Evolutionary conservation across 106 monocot species (phyloP).

Genomic region (Allium sativum): DNA sequence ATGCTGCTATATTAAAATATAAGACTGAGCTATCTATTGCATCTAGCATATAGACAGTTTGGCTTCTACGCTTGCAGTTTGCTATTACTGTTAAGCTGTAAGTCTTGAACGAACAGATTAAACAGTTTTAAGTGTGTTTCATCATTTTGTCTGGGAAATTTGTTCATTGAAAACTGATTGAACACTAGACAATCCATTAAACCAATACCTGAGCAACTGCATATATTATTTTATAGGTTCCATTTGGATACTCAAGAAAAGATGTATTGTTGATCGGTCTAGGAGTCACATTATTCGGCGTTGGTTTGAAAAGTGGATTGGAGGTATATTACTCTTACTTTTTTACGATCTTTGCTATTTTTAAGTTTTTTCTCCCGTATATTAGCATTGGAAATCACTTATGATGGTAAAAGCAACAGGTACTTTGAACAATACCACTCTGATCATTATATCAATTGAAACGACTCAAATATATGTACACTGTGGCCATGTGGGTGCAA

Average conservation of each 20-base stretch:
- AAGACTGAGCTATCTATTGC: neutral
- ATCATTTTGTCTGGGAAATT: neutral
- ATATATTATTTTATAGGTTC: slow-evolving; percentile 24
- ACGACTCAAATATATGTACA: too few relatives aligned
- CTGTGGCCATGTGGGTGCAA: too few relatives aligned
- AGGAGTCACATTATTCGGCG: slow-evolving; percentile 54
- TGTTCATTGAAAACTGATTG: neutral
- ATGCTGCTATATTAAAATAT: neutral
- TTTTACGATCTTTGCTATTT: neutral
- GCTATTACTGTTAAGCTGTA: neutral
- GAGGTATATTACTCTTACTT: slow-evolving; percentile 37
- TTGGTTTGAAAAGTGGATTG: slow-evolving; percentile 75
- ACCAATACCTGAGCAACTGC: neutral
- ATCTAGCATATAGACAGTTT: neutral
- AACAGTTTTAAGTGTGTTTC: neutral
- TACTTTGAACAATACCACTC: too few relatives aligned
- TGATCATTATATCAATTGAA: too few relatives aligned
- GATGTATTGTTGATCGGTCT: slow-evolving; percentile 92
- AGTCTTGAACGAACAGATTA: too few relatives aligned
- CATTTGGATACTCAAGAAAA: slow-evolving; percentile 89
- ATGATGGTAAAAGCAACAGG: too few relatives aligned
- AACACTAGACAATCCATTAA: neutral
- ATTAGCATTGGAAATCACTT: neutral
- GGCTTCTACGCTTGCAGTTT: neutral
- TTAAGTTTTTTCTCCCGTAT: slow-evolving; percentile 1